Evolutionary conservation across 768 basidiomycete genomes (phyloP).

Genomic region (Lyophyllum atratum): DNA sequence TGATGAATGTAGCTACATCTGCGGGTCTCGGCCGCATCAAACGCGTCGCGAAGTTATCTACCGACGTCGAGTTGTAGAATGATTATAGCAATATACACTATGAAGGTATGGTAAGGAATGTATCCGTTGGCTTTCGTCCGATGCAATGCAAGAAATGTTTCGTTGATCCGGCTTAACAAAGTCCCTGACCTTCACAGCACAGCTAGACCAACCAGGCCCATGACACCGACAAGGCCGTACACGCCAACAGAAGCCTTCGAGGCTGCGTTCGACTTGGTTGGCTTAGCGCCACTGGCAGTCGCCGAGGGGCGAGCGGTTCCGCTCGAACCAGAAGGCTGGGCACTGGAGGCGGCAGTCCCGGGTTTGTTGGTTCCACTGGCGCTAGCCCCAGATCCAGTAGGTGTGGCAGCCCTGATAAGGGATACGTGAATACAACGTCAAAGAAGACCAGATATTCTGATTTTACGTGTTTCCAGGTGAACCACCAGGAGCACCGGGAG

Average conservation of each 20-base stretch:
- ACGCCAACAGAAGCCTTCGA: slow-evolving; percentile 27
- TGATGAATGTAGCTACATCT: not conserved
- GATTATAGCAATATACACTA: not conserved
- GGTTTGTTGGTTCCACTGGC: not conserved
- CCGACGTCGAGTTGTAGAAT: not conserved
- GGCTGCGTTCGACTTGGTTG: slow-evolving; percentile 29
- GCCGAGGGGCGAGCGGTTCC: slow-evolving; percentile 2
- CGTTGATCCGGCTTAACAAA: not conserved
- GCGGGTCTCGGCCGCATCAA: not conserved
- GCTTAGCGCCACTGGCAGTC: slow-evolving; percentile 7
- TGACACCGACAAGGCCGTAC: slow-evolving; percentile 47
- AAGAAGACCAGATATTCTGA: not conserved
- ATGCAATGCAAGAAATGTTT: not conserved
- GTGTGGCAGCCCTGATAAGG: not conserved
- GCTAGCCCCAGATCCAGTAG: not conserved
- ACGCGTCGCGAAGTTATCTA: not conserved
- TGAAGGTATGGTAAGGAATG: not conserved
- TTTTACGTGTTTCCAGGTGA: slow-evolving; percentile 19
- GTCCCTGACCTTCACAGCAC: slow-evolving; percentile 38
- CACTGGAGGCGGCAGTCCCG: slow-evolving; percentile 3
- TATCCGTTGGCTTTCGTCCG: slow-evolving; percentile 4
- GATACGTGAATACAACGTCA: not conserved
- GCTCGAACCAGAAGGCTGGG: slow-evolving; percentile 15
- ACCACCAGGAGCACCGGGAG: not conserved
- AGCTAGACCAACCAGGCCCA: slow-evolving; percentile 53